These are phyloP conservation scores for Fusarium sp. DNA, from an alignment of 2,329 filamentous ascomycete species.

Conservation along the genomic window DNA sequence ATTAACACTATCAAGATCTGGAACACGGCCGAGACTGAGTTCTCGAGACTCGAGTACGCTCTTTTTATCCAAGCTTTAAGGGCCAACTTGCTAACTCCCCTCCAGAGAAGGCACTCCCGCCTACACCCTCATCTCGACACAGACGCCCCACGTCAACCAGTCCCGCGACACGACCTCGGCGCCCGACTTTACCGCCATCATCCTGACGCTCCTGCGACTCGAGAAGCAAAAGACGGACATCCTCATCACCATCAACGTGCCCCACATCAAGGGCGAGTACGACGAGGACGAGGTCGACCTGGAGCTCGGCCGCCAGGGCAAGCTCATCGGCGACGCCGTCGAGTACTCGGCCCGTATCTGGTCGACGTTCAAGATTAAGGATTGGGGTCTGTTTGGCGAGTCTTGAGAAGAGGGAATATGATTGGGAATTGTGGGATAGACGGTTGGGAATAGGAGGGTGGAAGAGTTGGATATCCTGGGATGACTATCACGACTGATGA, in stretches of 20 bases:
- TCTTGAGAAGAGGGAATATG: conserved; percentile 14
- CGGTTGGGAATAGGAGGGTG: neutral
- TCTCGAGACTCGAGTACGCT: conserved; percentile 64
- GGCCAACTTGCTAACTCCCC: conserved; percentile 15
- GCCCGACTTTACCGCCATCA: conserved; percentile 77
- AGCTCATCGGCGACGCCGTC: conserved; percentile 74
- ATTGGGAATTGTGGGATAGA: neutral
- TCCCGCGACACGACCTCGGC: conserved; percentile 50
- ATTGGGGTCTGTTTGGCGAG: conserved; percentile 78
- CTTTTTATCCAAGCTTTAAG: neutral
- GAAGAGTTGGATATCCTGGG: conserved; percentile 10
- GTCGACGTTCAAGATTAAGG: conserved; percentile 79
- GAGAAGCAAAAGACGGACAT: conserved; percentile 82
- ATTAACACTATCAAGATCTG: conserved; percentile 73
- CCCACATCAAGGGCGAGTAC: conserved; percentile 81
- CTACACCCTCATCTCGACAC: conserved; percentile 76
- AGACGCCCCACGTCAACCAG: conserved; percentile 56
- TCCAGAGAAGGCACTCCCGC: conserved; percentile 62
- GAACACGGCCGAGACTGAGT: conserved; percentile 70
- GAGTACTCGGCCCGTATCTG: conserved; percentile 76
- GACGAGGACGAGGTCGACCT: conserved; percentile 77
- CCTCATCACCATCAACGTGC: conserved; percentile 87
- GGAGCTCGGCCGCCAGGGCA: conserved; percentile 71
- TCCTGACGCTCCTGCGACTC: conserved; percentile 81
- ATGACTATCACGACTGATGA: conserved; percentile 37